These are phyloP conservation scores for Yarrowia hollandica DNA, from an alignment of 805 yeast species.

Conservation along the genomic window DNA sequence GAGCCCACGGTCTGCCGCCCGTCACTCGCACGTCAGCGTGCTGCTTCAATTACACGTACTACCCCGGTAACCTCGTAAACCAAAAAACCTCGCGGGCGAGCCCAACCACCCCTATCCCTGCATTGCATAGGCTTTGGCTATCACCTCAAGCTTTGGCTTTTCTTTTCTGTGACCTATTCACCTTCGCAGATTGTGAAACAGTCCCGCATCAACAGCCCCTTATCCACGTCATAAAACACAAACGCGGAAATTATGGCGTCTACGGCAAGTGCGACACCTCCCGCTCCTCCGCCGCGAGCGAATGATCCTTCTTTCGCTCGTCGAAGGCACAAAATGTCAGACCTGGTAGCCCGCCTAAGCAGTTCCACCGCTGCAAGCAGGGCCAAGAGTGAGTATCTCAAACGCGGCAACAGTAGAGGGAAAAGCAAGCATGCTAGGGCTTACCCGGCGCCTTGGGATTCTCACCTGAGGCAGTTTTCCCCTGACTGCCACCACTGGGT, in stretches of 20 bases:
- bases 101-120: slow-evolving; percentile 28
- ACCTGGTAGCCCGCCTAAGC: slow-evolving; percentile 21
- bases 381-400: slow-evolving; percentile 21
- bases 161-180: background rate
- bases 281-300: slow-evolving; percentile 6
- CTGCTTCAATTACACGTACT: no score
- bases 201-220: background rate
- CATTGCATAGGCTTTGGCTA: slow-evolving; percentile 19
- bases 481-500: no score
- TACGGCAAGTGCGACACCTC: background rate
- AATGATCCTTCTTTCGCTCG: background rate
- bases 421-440: no score
- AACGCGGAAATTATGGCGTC: background rate
- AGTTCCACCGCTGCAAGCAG: slow-evolving; percentile 25
- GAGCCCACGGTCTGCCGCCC: no score
- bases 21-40: no score
- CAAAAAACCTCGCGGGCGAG: no score
- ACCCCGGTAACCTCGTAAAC: no score
- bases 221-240: no score
- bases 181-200: slow-evolving; percentile 22
- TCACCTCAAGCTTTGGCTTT: no score
- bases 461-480: no score
- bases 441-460: no score
- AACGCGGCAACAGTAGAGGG: no score
- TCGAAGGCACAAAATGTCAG: slow-evolving; percentile 11